These are phyloP conservation scores for Earliella scabrosa DNA, from an alignment of 1,284 basidiomycete genomes.

Conservation along the genomic window DNA sequence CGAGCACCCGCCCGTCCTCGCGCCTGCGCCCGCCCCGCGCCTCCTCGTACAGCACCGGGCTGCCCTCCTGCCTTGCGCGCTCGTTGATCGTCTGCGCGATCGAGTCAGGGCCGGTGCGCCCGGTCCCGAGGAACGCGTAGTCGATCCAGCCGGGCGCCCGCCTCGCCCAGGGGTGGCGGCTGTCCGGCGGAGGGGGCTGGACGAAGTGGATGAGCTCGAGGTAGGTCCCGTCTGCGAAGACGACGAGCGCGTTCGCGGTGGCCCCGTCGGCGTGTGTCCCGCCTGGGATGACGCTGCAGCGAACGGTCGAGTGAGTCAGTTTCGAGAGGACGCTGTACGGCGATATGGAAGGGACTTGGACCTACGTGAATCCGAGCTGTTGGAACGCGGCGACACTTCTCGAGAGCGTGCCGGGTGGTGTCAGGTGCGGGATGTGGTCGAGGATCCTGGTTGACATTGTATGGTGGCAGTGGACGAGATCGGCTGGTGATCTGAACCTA, in stretches of 20 bases:
- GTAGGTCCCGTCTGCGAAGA: constrained; percentile 63
- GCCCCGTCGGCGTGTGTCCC: constrained; percentile 66
- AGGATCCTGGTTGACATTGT: constrained; percentile 44
- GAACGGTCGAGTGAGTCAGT: too few relatives aligned
- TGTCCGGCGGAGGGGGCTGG: constrained; percentile 50
- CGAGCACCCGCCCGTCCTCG: constrained; percentile 53
- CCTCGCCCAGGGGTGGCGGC: constrained; percentile 57
- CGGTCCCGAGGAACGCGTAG: constrained; percentile 60
- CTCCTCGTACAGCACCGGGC: constrained; percentile 48
- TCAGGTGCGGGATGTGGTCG: constrained; percentile 74
- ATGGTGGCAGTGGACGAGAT: too few relatives aligned
- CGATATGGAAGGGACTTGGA: too few relatives aligned
- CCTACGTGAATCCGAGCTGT: constrained; percentile 67
- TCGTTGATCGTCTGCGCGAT: constrained; percentile 56
- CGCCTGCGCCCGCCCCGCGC: constrained; percentile 54
- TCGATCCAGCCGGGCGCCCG: constrained; percentile 67
- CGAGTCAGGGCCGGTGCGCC: constrained; percentile 34
- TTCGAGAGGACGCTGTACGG: too few relatives aligned
- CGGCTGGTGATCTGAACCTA: too few relatives aligned
- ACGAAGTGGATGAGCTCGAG: constrained; percentile 72
- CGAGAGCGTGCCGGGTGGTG: constrained; percentile 59
- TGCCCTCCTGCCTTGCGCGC: constrained; percentile 43
- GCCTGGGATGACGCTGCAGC: constrained; percentile 58
- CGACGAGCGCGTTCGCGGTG: constrained; percentile 67
- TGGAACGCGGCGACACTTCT: constrained; percentile 54